Evolutionary conservation across 129 eudicot genomes (phyloP).

Genomic region (Erigeron canadensis): DNA sequence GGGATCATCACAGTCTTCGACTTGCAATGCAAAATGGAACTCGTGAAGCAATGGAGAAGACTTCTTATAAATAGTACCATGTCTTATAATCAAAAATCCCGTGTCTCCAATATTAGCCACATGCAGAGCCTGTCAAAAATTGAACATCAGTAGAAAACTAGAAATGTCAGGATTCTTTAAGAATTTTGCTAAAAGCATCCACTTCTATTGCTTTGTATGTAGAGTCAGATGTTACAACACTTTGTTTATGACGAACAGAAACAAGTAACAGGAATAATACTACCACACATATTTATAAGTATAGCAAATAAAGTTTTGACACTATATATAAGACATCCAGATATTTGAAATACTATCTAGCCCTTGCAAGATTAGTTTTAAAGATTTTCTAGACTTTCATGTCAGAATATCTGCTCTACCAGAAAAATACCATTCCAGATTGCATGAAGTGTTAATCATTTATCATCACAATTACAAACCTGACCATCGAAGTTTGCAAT

Average conservation of each 20-base stretch:
- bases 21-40: conserved; percentile 62
- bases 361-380: background rate
- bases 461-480: conserved; percentile 40
- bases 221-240: background rate
- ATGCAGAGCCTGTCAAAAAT: conserved; percentile 56
- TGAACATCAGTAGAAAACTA: background rate
- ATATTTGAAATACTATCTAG: background rate
- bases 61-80: conserved; percentile 54
- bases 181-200: background rate
- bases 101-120: conserved; percentile 93
- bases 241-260: too few species aligned
- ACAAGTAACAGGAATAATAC: background rate
- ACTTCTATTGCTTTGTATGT: background rate
- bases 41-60: conserved; percentile 79
- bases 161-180: background rate
- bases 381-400: background rate
- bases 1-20: conserved; percentile 58
- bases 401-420: background rate
- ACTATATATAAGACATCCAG: background rate
- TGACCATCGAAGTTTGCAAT: conserved; percentile 71
- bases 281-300: background rate
- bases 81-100: conserved; percentile 66
- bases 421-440: background rate
- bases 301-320: background rate
- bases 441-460: conserved; percentile 8